These are phyloP conservation scores for Candida insectorum DNA, from an alignment of 805 yeast genomes.

Conservation along the genomic window DNA sequence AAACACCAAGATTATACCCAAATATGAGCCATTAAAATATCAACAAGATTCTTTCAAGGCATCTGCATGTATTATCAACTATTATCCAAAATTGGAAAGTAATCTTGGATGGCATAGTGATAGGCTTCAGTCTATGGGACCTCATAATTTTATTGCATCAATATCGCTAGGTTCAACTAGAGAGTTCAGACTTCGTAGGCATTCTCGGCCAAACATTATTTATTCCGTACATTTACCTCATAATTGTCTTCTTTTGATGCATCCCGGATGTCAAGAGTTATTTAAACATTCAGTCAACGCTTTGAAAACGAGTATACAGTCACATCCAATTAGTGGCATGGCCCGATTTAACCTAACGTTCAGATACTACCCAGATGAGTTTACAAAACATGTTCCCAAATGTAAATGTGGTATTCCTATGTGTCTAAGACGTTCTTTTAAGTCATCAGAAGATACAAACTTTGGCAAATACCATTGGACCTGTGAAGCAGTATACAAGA, in stretches of 20 bases:
- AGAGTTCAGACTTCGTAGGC: constrained; percentile 56
- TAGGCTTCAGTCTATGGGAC: constrained; percentile 68
- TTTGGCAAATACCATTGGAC: constrained; percentile 67
- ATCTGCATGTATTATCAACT: constrained; percentile 54
- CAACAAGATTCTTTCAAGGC: constrained; percentile 50
- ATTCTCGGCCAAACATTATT: constrained; percentile 32
- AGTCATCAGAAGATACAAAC: constrained; percentile 27
- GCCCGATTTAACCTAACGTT: constrained; percentile 64
- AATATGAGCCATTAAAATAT: constrained; percentile 30
- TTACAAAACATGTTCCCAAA: constrained; percentile 33
- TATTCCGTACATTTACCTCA: constrained; percentile 64
- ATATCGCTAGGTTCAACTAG: constrained; percentile 68
- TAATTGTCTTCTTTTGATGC: constrained; percentile 68
- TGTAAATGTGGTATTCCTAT: constrained; percentile 50
- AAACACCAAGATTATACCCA: constrained; percentile 29
- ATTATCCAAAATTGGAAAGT: constrained; percentile 46
- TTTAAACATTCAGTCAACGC: constrained; percentile 62
- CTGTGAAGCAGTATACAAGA: constrained; percentile 48
- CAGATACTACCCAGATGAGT: constrained; percentile 47
- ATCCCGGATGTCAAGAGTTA: constrained; percentile 75
- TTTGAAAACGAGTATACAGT: constrained; percentile 43
- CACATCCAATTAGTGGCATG: constrained; percentile 40
- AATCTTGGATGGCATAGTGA: constrained; percentile 77
- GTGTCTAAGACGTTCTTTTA: constrained; percentile 56
- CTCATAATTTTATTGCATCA: constrained; percentile 65